phyloP scores from a whole-genome alignment of 2,329 filamentous ascomycete species.

The Aspergillus calidoustus region DNA sequence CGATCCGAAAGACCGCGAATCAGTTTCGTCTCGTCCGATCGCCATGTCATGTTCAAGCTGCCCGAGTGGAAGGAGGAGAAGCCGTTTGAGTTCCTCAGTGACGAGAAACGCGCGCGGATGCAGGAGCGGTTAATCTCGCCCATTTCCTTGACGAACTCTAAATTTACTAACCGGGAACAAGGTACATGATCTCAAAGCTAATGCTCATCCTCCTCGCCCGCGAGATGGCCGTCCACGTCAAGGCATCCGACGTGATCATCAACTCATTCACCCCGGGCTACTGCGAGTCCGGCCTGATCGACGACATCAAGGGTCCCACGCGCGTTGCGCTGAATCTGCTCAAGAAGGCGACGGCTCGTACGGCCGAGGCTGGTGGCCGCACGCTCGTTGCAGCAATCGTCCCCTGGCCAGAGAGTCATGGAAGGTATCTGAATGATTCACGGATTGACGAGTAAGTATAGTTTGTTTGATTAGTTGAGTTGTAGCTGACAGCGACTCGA shows the following conservation, averaged over 20 bases:
- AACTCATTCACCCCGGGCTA: neutral
- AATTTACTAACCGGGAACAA: neutral
- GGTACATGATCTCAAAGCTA: neutral
- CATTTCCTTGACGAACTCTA: too few species aligned
- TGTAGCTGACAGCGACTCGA: neutral
- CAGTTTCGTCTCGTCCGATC: conserved; percentile 47
- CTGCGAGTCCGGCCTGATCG: neutral
- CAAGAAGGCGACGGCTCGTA: too few species aligned
- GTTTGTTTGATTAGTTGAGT: too few species aligned
- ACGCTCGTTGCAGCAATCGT: conserved; percentile 23
- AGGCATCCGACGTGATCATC: neutral
- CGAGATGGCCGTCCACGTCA: neutral
- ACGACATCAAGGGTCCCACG: too few species aligned
- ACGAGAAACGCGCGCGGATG: conserved; percentile 32
- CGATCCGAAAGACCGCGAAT: conserved; percentile 36
- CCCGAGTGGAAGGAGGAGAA: conserved; percentile 40
- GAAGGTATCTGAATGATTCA: conserved; percentile 51
- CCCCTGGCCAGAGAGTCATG: conserved; percentile 49
- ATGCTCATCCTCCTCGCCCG: neutral
- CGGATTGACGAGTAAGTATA: conserved; percentile 21
- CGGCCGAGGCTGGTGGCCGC: too few species aligned
- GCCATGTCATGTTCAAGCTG: conserved; percentile 45
- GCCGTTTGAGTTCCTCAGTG: conserved; percentile 45
- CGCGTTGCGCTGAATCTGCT: too few species aligned
- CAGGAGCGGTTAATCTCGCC: too few species aligned